Evolutionary conservation across 2,329 filamentous ascomycete species (phyloP), one percentile per base, ranked within the genome.

Genomic region (Chalaropsis ovoidea): DNA sequence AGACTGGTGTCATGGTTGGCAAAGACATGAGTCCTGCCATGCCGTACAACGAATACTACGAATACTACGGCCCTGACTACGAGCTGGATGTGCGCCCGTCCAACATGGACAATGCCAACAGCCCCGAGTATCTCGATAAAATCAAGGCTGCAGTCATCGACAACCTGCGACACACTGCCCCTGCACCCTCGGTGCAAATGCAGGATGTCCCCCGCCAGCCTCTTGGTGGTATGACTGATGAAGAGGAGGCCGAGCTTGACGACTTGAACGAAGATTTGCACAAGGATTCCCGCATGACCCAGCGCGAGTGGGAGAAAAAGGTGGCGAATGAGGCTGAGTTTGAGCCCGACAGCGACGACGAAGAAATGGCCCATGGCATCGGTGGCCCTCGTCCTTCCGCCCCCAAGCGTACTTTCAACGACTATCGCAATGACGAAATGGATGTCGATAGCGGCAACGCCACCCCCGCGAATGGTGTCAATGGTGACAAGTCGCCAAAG

Each of bases 11-110:
- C 67, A 81, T 97, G 8, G 89, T 96, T 22, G 89, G 89, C 35
- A 85, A 92, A 68, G 82, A 89, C 39, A 89, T 97, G 82, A 82
- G 85, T 11, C 82, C 87, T 4, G 86, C 89, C n/a, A 80, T 97
- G 49, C 93, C 93, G 0, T 97, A 91, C 75, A 97, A 96, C 69
- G 93, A 97, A 78, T 97, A 97, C 75, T 97, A 97, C 73, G 84
- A 86, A 73, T 95, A 96, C 72, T 99, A 97, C 74, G 90, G 89
- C 15, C 89, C 89, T 6, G 90, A 95, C 71, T 95, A 93, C 71
- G 87, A 90, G 68, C 82, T 99, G 6, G 94, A 96, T 74, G 94
- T 96, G 0, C 86, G 90, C 35, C 82, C 95, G 0, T 89, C 87
- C 13, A 93, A 91, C 68, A 90, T 94, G 78, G 91, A 95, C 72